Conservation (phyloP, 441 rosid species). For the Hura crepitans region DNA sequence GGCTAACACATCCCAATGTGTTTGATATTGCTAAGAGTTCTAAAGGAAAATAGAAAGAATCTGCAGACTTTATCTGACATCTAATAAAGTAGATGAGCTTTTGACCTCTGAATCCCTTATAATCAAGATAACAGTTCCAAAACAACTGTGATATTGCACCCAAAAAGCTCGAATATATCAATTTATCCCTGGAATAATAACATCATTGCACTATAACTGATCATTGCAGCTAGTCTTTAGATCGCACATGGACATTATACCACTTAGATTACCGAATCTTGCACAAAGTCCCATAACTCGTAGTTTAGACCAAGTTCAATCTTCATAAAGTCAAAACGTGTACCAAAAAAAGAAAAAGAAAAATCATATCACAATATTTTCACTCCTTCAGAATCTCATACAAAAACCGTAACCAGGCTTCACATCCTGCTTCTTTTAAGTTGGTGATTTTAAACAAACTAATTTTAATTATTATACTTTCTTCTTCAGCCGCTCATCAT, state of each 20-base stretch:
- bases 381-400: constrained; percentile 12
- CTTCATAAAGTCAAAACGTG: constrained; percentile 9
- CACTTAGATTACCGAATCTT: constrained; percentile 8
- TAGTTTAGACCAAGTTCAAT: not conserved
- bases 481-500: constrained; percentile 21
- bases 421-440: constrained; percentile 13
- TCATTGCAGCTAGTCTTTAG: constrained; percentile 3
- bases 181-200: not conserved
- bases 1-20: constrained; percentile 26
- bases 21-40: constrained; percentile 34
- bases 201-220: constrained; percentile 18
- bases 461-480: constrained; percentile 14
- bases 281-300: not conserved
- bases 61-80: constrained; percentile 27
- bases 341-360: no score
- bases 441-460: constrained; percentile 12
- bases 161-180: constrained; percentile 14
- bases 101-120: constrained; percentile 25
- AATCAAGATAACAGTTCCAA: constrained; percentile 22
- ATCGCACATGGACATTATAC: not conserved
- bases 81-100: constrained; percentile 20
- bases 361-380: constrained; percentile 6
- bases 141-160: constrained; percentile 1
- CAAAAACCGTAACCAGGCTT: constrained; percentile 1
- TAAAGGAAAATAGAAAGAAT: constrained; percentile 29